Evolutionary conservation across 345 rosid species (phyloP), one percentile per base, ranked within the genome.

Genomic region (Eutrema yunnanense): DNA sequence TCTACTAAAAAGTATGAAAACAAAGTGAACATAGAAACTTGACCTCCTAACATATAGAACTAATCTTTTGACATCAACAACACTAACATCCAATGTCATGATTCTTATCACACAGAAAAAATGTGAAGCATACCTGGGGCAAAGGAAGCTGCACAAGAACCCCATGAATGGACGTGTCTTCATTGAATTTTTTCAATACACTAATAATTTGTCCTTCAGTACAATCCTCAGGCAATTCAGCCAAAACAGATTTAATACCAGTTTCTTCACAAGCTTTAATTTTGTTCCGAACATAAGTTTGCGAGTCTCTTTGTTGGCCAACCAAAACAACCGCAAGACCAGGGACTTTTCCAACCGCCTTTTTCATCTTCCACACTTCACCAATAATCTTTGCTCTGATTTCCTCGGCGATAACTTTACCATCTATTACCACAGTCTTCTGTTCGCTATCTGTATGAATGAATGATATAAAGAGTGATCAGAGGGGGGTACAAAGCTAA

Each of bases 91-190:
- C 32, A 66, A 47, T 57, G 33, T 38, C 69, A 46, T 52, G 13
- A 67, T 72, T 55, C 61, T 27, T 44, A 30, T 47, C 4, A 37
- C 38, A 65, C 79, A 41, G 22, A 26, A 33, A 40, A 74, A 73
- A 49, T 32, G 44, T 26, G 70, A 80, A 81, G 81, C 79, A 84
- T 83, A 94, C 96, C 84, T 84, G 85, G 38, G 97, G 96, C 69
- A 94, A 72, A 80, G 98, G 96, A 84, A 94, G 97, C 81, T 94
- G 97, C 66, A 91, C 93, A 29, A 91, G 96, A 83, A 91, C 75
- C 52, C 98, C 98, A 38, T 94, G 95, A 82, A 94, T 66, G 1
- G 97, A 84, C 1, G 82, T 78, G 56, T 91, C 93, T 55, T 82
- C 77, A 50, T 91, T 90, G 68, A 81, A 89, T 19, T 65, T 65